Percentiles rank a stretch among this genome's conserved stretches.
These are phyloP conservation scores for Chaetoceros muelleri DNA, from an alignment of 108 stramenopile species.

Conservation along the genomic window DNA sequence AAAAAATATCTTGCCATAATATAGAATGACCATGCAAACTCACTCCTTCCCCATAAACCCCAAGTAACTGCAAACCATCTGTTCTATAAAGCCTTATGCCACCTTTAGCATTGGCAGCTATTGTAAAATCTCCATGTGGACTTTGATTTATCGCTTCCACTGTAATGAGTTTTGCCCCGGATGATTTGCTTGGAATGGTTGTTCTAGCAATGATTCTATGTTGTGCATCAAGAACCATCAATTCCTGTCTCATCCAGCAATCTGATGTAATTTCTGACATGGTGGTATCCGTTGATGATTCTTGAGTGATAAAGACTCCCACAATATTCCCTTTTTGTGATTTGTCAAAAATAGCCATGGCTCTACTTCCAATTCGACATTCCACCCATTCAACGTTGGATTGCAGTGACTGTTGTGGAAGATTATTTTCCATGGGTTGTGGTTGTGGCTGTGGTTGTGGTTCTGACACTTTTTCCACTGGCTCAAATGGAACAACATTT, in stretches of 20 bases:
- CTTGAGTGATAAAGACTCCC: neutral
- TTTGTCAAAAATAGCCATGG: conserved; percentile 1
- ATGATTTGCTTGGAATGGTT: neutral
- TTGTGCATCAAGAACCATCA: conserved; percentile 1
- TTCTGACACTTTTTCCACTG: too few species aligned
- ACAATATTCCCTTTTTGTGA: neutral
- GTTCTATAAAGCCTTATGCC: conserved; percentile 34
- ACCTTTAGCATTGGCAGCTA: conserved; percentile 26
- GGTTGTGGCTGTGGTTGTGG: too few species aligned
- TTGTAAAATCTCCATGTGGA: conserved; percentile 20
- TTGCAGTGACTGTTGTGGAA: too few species aligned
- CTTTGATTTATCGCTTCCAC: conserved; percentile 21
- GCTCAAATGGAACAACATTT: neutral
- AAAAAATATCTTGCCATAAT: conserved; percentile 33
- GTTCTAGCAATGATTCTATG: neutral
- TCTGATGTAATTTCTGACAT: too few species aligned
- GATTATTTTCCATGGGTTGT: too few species aligned
- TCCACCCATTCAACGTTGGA: neutral
- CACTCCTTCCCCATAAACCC: conserved; percentile 42
- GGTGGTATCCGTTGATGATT: neutral
- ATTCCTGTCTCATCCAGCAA: conserved; percentile 3
- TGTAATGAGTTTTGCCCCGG: neutral
- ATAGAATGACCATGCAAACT: conserved; percentile 43
- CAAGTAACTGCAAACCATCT: conserved; percentile 23
- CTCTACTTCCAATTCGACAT: neutral